These are phyloP conservation scores for Metschnikowia baotianmanensis DNA, from an alignment of 805 yeast genomes.

Conservation along the genomic window DNA sequence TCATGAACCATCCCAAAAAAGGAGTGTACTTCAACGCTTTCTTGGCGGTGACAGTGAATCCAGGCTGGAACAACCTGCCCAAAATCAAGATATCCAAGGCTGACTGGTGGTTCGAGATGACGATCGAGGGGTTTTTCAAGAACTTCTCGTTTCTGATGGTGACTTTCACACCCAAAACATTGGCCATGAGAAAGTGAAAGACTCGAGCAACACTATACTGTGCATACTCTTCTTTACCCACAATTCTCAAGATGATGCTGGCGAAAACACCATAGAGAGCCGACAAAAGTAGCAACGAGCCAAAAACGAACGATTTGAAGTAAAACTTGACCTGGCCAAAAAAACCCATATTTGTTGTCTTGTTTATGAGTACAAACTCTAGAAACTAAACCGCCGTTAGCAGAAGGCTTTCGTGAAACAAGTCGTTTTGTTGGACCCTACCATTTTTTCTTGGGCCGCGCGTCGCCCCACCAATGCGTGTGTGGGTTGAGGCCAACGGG, in stretches of 20 bases:
- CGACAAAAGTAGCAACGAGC: conserved; percentile 51
- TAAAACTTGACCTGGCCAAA: conserved; percentile 44
- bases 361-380: background rate
- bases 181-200: conserved; percentile 62
- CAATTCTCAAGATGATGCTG: conserved; percentile 59
- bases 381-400: background rate
- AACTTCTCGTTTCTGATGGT: conserved; percentile 50
- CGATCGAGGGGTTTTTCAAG: conserved; percentile 63
- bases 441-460: conserved; percentile 10
- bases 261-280: conserved; percentile 78
- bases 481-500: background rate
- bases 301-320: conserved; percentile 50
- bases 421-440: background rate
- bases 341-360: conserved; percentile 16
- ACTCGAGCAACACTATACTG: conserved; percentile 90
- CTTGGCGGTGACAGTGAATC: conserved; percentile 91
- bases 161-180: conserved; percentile 66
- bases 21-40: conserved; percentile 81
- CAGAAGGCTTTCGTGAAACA: background rate
- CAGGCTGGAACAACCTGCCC: conserved; percentile 82
- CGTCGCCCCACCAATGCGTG: background rate
- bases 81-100: conserved; percentile 79
- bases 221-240: conserved; percentile 75
- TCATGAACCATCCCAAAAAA: conserved; percentile 96
- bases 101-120: conserved; percentile 88